Evolutionary conservation across 192 early-diverging fungal genomes (phyloP).

Genomic region (Coemansia sp.): DNA sequence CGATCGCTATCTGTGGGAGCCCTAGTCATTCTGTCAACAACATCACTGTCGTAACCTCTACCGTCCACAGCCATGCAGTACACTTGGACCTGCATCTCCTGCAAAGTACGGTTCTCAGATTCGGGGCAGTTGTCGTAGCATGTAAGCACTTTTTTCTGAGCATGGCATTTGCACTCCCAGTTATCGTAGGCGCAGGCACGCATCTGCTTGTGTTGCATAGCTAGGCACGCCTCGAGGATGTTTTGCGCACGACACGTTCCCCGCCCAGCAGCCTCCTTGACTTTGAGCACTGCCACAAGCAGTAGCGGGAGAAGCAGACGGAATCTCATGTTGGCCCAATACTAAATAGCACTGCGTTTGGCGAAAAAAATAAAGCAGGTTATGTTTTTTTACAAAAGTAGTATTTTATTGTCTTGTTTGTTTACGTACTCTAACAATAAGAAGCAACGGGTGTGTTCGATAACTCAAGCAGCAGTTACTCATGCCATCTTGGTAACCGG

Average conservation of each 20-base stretch:
- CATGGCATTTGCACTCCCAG: slow-evolving; percentile 52
- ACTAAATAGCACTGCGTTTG: too few species aligned
- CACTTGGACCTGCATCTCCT: slow-evolving; percentile 52
- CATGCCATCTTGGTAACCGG: too few species aligned
- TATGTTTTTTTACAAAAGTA: not conserved
- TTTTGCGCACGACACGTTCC: slow-evolving; percentile 35
- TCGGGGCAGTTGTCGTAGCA: slow-evolving; percentile 54
- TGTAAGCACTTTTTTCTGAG: slow-evolving; percentile 44
- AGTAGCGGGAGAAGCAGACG: slow-evolving; percentile 5
- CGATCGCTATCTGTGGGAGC: too few species aligned
- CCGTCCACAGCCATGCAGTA: slow-evolving; percentile 40
- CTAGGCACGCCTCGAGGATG: slow-evolving; percentile 49
- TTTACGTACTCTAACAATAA: too few species aligned
- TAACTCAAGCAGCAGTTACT: too few species aligned
- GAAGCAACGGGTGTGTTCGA: too few species aligned
- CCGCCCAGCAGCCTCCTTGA: slow-evolving; percentile 1
- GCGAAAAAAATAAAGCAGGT: too few species aligned
- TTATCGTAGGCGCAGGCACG: slow-evolving; percentile 37
- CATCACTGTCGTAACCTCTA: slow-evolving; percentile 33
- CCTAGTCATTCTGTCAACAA: slow-evolving; percentile 46
- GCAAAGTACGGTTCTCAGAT: slow-evolving; percentile 44
- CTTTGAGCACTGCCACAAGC: not conserved
- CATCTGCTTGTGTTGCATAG: slow-evolving; percentile 40
- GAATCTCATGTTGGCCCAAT: not conserved
- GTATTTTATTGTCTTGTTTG: too few species aligned